Evolutionary conservation across 129 eudicot species (phyloP), one percentile per base, ranked within the genome.

Genomic region (Lonicera japonica): DNA sequence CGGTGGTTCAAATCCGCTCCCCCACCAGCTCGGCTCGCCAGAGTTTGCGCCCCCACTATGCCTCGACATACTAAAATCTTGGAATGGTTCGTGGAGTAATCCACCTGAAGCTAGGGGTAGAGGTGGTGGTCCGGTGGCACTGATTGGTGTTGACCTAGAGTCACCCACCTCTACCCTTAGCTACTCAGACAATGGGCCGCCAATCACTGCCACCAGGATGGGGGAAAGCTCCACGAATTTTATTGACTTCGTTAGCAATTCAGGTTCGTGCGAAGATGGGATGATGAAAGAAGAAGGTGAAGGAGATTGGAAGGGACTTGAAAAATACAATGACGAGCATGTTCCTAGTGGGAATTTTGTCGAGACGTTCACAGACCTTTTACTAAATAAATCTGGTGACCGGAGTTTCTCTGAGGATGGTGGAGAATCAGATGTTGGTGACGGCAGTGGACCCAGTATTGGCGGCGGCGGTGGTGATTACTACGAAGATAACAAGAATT

Each of bases 91-190:
- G 21, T 86, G 80, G 75, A 73, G 54, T 16, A 65, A 75, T 6
- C 71, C 66, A 15, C 56, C 43, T 5, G 72, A 54, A 18, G 54
- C 68, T 48, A 57, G 48, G 14, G 20, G 45, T 47, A 29, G 36
- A 29, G 63, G 60, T 56, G 64, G 64, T 40, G 62, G 51, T 25
- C 18, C 63, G n/a, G 36, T 21, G 65, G 54, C 39, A 29, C 69
- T 74, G 12, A 60, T 64, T 24, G 76, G 73, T 58, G 66, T 72
- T 0, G 95, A 87, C 21, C 25, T 77, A 61, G 89, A 83, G 60
- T 91, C 97, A 14, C 97, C 95, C 21, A 81, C 90, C n/a, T 84
- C 95, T 9, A 90, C 95, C 0, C 74, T 87, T 40, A 75, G 88
- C 70, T 82, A 66, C 68, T 77, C 77, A 0, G 77, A 55, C 38